These are phyloP conservation scores for Coemansia sp. DNA, from an alignment of 192 early-diverging fungal species.

Conservation along the genomic window DNA sequence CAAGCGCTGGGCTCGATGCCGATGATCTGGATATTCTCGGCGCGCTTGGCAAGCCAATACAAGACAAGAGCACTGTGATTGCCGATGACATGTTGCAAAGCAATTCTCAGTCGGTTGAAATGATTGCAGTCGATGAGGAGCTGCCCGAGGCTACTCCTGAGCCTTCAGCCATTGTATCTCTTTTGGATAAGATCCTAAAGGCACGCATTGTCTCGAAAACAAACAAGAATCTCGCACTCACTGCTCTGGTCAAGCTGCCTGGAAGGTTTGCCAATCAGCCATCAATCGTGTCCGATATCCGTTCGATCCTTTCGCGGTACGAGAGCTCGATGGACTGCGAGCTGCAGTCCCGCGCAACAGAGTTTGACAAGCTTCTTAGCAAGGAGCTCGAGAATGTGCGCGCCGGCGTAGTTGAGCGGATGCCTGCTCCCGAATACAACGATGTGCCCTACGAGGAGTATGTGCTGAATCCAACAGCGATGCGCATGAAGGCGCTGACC, in stretches of 20 bases:
- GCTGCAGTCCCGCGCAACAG: conserved; percentile 93
- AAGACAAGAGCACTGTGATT: not conserved
- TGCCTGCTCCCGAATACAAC: conserved; percentile 81
- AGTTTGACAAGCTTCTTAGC: conserved; percentile 77
- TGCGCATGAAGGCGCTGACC: conserved; percentile 51
- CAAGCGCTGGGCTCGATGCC: conserved; percentile 25
- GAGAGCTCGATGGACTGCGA: conserved; percentile 81
- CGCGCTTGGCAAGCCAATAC: conserved; percentile 34
- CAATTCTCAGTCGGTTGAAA: not conserved
- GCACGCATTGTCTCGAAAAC: conserved; percentile 79
- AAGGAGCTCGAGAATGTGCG: conserved; percentile 69
- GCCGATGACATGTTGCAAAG: not conserved
- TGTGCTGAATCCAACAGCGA: conserved; percentile 54
- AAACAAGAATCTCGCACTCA: conserved; percentile 83
- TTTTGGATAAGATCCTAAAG: conserved; percentile 73
- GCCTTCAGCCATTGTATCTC: conserved; percentile 70
- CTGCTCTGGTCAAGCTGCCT: conserved; percentile 86
- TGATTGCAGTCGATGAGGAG: conserved; percentile 26
- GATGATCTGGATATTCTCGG: conserved; percentile 50
- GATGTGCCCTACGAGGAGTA: conserved; percentile 52
- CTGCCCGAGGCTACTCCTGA: conserved; percentile 52
- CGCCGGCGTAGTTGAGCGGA: conserved; percentile 84
- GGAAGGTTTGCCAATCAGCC: conserved; percentile 66
- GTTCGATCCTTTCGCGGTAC: conserved; percentile 62
- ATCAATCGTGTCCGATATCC: conserved; percentile 52